Evolutionary conservation across 345 rosid species (phyloP), one percentile per base, ranked within the genome.

Genomic region (Trapa incisa): DNA sequence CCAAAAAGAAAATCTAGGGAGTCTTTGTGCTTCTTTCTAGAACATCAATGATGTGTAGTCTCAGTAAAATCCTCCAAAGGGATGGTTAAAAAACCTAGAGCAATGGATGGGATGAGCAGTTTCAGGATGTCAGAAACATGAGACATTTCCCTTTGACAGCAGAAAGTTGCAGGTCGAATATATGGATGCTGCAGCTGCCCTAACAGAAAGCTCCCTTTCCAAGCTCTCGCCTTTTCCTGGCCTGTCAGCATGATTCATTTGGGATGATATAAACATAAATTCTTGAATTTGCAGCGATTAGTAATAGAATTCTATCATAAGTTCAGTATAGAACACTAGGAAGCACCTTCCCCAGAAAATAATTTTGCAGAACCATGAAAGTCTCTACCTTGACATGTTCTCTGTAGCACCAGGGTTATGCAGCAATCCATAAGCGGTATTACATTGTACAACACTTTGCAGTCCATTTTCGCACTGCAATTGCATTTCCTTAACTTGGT

Each of bases 141-240:
- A 75, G 32, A 83, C 82, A 47, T 87, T 85, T 70, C 85, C 91
- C 80, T 82, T 86, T 2, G 97, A 83, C 68, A 71, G 67, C 69
- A 91, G 71, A 74, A 86, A 89, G 73, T 79, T 76, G 82, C 96
- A 87, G 14, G 97, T 94, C 0, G 99, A 89, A 67, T 91, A 94
- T 57, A 94, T 85, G 57, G 99, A 91, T 76, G 99, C 99, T 70
- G 99, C 99, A 68, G 99, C 93, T 13, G 99, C 97, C 78, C 80
- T 81, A 39, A 91, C 85, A 61, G 96, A 91, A 72, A 86, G 72
- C 71, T 85, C 86, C 75, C 75, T 80, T 72, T 86, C 88, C 6
- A 75, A 65, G 71, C 70, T 74, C 33, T 84, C 82, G 0, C 70
- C 77, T 67, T 77, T 73, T 74, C 74, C 82, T 32, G 75, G 69